Percentiles rank a stretch among this genome's conserved stretches.
Evolutionary conservation across 768 basidiomycete species (phyloP).

Genomic region (Scleroderma bovista): DNA sequence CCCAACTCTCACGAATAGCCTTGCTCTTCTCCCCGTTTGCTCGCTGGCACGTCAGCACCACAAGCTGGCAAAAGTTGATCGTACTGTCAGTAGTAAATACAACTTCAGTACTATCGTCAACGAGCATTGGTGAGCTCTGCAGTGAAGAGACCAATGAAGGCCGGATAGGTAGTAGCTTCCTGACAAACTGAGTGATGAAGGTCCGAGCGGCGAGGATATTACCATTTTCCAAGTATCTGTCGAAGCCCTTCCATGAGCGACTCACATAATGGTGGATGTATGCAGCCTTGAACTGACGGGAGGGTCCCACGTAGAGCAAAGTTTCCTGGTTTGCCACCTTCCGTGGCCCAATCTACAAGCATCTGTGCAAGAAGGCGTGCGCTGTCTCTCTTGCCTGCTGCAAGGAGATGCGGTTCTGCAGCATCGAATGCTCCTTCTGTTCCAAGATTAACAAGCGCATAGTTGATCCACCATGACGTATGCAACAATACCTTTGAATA

Average conservation of each 20-base stretch:
- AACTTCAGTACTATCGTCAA: constrained; percentile 52
- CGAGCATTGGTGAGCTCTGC: constrained; percentile 39
- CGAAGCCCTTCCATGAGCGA: constrained; percentile 4
- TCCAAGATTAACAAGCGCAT: constrained; percentile 2
- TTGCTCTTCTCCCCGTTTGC: constrained; percentile 77
- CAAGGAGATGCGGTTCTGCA: constrained; percentile 80
- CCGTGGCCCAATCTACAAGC: constrained; percentile 75
- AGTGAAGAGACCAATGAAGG: constrained; percentile 38
- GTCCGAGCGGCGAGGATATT: constrained; percentile 90
- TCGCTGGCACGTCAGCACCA: constrained; percentile 82
- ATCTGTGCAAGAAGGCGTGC: constrained; percentile 82
- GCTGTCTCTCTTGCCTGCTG: constrained; percentile 85
- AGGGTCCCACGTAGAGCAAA: constrained; percentile 85
- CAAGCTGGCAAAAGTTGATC: constrained; percentile 89
- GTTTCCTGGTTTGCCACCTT: constrained; percentile 48
- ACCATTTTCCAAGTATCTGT: constrained; percentile 74
- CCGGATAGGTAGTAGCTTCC: constrained; percentile 49
- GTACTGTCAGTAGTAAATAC: constrained; percentile 66
- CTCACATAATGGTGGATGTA: neutral
- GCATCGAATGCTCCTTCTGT: constrained; percentile 68
- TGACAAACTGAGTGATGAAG: constrained; percentile 80
- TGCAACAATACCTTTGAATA: constrained; percentile 63
- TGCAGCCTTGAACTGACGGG: constrained; percentile 47
- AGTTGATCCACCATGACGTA: neutral
- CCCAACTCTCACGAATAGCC: constrained; percentile 75